Evolutionary conservation across 805 yeast species (phyloP).

Genomic region (Saturnispora halmiae): DNA sequence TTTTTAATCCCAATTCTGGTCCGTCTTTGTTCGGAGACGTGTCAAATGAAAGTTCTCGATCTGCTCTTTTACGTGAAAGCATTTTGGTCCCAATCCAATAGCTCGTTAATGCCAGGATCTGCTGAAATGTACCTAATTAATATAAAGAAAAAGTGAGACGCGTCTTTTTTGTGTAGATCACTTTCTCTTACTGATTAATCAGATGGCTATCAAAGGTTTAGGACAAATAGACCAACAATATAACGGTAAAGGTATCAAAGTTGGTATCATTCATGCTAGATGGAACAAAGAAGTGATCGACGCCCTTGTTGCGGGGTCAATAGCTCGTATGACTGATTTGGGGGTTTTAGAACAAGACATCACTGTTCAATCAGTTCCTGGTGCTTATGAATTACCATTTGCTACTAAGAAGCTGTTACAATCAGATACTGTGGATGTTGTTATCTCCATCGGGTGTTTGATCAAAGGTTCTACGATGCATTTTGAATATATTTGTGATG

Average conservation of each 20-base stretch:
- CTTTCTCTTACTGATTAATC: neutral
- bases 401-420: slow-evolving; percentile 52
- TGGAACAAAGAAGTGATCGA: slow-evolving; percentile 81
- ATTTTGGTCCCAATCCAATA: neutral
- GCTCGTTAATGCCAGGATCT: neutral
- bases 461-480: slow-evolving; percentile 98
- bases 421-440: slow-evolving; percentile 58
- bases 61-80: slow-evolving; percentile 4
- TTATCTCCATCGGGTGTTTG: slow-evolving; percentile 88
- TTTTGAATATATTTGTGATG: slow-evolving; percentile 92
- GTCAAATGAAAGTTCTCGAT: neutral
- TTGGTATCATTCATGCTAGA: slow-evolving; percentile 92
- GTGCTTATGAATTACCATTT: slow-evolving; percentile 87
- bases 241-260: slow-evolving; percentile 34
- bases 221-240: slow-evolving; percentile 40
- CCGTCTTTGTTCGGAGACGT: neutral
- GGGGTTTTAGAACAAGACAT: slow-evolving; percentile 76
- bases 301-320: slow-evolving; percentile 72
- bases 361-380: slow-evolving; percentile 80
- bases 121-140: neutral
- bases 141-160: neutral
- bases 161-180: neutral
- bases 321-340: slow-evolving; percentile 44
- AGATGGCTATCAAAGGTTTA: slow-evolving; percentile 73
- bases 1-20: neutral